Evolutionary conservation across 805 yeast genomes (phyloP).

Genomic region (Vanderwaltozyma verrucispora): DNA sequence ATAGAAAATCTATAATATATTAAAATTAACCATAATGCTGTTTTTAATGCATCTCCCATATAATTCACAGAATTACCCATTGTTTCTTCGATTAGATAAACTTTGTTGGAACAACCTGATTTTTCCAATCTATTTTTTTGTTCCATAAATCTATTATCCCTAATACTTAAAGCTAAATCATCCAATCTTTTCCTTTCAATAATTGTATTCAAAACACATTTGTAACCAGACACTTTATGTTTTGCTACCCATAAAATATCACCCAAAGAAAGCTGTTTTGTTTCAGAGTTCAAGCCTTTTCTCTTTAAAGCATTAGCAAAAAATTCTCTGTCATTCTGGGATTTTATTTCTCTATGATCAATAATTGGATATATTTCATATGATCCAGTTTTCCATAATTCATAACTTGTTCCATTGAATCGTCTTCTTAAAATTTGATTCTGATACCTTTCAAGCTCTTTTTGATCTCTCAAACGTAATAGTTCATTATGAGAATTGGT

Average conservation of each 20-base stretch:
- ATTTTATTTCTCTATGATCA: slow-evolving; percentile 76
- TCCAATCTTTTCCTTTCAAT: slow-evolving; percentile 84
- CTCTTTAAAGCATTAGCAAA: slow-evolving; percentile 46
- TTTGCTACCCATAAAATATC: slow-evolving; percentile 87
- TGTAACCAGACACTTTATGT: slow-evolving; percentile 43
- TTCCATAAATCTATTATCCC: slow-evolving; percentile 82
- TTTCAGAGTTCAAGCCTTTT: slow-evolving; percentile 41
- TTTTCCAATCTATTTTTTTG: slow-evolving; percentile 70
- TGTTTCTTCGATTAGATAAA: slow-evolving; percentile 74
- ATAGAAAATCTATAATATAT: slow-evolving; percentile 58
- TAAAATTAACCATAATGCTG: slow-evolving; percentile 63
- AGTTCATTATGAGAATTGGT: no score
- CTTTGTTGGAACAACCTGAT: slow-evolving; percentile 56
- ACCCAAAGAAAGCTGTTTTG: slow-evolving; percentile 61
- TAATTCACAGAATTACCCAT: slow-evolving; percentile 32
- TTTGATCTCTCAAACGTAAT: no score
- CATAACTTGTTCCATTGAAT: slow-evolving; percentile 21
- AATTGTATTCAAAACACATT: slow-evolving; percentile 69
- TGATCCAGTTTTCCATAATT: slow-evolving; percentile 49
- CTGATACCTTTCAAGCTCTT: background rate
- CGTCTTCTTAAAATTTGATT: slow-evolving; percentile 11
- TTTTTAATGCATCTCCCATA: slow-evolving; percentile 58
- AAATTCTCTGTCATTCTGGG: slow-evolving; percentile 57
- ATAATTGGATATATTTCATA: slow-evolving; percentile 53
- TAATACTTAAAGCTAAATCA: slow-evolving; percentile 72